Evolutionary conservation across 2,329 filamentous ascomycete genomes (phyloP).

Genomic region (Hymenoscyphus scutula): DNA sequence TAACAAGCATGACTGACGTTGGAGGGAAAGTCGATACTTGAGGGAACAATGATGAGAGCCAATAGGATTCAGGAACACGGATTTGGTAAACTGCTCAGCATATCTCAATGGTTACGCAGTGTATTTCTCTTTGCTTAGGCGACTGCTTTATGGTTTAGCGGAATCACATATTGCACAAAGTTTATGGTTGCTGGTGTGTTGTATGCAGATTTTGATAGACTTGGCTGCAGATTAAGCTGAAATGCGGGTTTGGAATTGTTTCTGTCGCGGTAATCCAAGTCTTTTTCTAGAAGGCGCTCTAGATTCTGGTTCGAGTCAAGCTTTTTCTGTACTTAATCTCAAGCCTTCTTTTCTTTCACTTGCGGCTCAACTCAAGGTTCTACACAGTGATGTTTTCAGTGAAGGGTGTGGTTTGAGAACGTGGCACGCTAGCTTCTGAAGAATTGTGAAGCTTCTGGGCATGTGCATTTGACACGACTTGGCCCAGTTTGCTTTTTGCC

Average conservation of each 20-base stretch:
- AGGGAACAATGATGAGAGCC: conserved; percentile 9
- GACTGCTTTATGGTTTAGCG: conserved; percentile 32
- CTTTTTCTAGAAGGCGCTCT: not conserved
- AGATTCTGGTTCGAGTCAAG: not conserved
- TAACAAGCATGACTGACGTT: conserved; percentile 15
- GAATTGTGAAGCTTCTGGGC: too few species aligned
- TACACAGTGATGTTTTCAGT: not conserved
- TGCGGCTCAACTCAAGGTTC: not conserved
- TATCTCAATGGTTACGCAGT: conserved; percentile 26
- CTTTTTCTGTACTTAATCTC: conserved; percentile 1
- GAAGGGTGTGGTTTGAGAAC: not conserved
- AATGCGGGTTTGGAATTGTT: not conserved
- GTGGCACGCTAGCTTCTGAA: too few species aligned
- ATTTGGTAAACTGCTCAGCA: conserved; percentile 14
- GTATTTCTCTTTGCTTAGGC: conserved; percentile 36
- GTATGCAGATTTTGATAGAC: not conserved
- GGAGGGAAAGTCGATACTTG: conserved; percentile 14
- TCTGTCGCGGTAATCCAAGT: not conserved
- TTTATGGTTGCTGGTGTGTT: not conserved
- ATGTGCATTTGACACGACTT: too few species aligned
- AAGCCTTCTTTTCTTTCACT: not conserved
- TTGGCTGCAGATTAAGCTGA: not conserved
- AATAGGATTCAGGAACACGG: conserved; percentile 12
- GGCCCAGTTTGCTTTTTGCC: too few species aligned
- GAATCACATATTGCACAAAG: conserved; percentile 26